Evolutionary conservation across 164 flowering plant genomes (phyloP).

Genomic region (Umbellularia californica): DNA sequence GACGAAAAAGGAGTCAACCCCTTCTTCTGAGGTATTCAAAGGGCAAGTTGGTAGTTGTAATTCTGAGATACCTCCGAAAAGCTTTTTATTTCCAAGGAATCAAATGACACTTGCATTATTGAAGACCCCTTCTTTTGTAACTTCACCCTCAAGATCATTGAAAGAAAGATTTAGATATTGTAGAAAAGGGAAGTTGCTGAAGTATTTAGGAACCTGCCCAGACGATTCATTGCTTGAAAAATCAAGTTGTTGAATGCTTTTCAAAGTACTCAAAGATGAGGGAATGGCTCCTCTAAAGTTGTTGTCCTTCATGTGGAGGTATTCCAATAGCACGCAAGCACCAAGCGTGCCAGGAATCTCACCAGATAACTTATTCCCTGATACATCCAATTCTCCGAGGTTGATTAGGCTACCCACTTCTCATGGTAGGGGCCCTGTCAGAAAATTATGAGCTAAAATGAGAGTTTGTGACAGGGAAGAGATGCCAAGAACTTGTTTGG

Average conservation of each 20-base stretch:
- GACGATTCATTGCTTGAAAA: constrained; percentile 14
- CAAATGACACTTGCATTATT: background rate
- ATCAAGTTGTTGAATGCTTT: constrained; percentile 6
- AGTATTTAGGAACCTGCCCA: constrained; percentile 12
- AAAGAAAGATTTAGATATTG: constrained; percentile 3
- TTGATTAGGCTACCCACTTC: constrained; percentile 27
- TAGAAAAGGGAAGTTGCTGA: background rate
- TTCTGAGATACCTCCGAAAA: background rate
- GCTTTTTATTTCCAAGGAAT: background rate
- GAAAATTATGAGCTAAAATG: constrained; percentile 32
- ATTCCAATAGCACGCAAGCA: constrained; percentile 14
- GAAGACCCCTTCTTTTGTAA: constrained; percentile 3
- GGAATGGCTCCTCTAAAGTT: constrained; percentile 28
- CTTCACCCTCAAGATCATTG: constrained; percentile 13
- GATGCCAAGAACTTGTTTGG: constrained; percentile 27
- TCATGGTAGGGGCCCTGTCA: constrained; percentile 37
- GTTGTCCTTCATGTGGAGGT: constrained; percentile 17
- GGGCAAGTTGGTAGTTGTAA: background rate
- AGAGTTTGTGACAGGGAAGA: constrained; percentile 7
- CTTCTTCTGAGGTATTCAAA: background rate
- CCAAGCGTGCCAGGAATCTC: constrained; percentile 26
- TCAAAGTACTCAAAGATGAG: background rate
- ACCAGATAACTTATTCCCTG: constrained; percentile 29
- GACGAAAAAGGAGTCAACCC: background rate
- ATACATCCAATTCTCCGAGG: constrained; percentile 9